These are phyloP conservation scores for Scedosporium apiospermum DNA, from an alignment of 2,329 filamentous ascomycete genomes.

Conservation along the genomic window DNA sequence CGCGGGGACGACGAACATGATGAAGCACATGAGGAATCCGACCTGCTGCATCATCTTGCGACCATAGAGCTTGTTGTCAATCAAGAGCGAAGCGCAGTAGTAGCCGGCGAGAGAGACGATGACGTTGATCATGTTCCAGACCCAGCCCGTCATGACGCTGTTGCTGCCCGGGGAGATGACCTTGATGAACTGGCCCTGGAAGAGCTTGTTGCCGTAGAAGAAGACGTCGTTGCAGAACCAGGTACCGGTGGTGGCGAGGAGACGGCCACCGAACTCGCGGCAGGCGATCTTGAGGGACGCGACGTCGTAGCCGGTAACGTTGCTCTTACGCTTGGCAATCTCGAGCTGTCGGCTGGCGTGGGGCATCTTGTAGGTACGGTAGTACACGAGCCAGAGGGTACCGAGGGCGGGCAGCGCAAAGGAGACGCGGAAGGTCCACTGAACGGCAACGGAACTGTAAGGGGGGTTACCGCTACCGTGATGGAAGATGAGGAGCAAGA, in stretches of 20 bases:
- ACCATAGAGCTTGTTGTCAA: constrained; percentile 94
- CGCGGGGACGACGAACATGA: constrained; percentile 85
- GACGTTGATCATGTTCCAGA: constrained; percentile 89
- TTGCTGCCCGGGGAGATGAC: constrained; percentile 61
- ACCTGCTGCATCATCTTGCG: constrained; percentile 95
- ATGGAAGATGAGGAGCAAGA: constrained; percentile 83
- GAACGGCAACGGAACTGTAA: constrained; percentile 67
- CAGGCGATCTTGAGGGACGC: constrained; percentile 70
- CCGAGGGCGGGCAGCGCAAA: constrained; percentile 87
- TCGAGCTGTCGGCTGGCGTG: constrained; percentile 75
- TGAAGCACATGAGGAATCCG: constrained; percentile 86
- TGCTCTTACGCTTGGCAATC: constrained; percentile 72
- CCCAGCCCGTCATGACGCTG: constrained; percentile 78
- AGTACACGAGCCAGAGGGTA: constrained; percentile 92
- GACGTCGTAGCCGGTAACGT: constrained; percentile 89
- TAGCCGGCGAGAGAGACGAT: constrained; percentile 79
- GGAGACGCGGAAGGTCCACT: constrained; percentile 86
- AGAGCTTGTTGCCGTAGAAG: constrained; percentile 99
- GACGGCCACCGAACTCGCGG: constrained; percentile 73
- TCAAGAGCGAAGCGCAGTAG: constrained; percentile 79
- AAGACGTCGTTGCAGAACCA: constrained; percentile 99
- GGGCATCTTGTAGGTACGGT: constrained; percentile 91
- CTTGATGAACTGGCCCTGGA: constrained; percentile 82
- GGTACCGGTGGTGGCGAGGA: constrained; percentile 75
- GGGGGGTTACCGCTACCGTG: constrained; percentile 50